Evolutionary conservation across 2,329 filamentous ascomycete genomes (phyloP).

Genomic region (Capronia coronata): DNA sequence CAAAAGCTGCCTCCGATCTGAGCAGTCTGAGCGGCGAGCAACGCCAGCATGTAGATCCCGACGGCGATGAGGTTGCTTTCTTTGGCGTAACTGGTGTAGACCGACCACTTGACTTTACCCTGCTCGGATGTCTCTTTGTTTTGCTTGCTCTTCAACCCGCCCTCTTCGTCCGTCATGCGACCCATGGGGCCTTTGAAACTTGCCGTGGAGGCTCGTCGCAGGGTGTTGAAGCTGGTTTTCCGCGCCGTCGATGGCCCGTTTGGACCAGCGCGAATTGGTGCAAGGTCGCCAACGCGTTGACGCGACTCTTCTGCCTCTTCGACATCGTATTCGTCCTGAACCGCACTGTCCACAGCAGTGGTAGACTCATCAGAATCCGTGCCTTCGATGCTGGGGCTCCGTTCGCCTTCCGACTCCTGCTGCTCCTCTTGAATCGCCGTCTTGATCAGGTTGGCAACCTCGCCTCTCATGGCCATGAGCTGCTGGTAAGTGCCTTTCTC

Average conservation of each 20-base stretch:
- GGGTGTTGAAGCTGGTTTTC: constrained; percentile 63
- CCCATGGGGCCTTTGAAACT: constrained; percentile 82
- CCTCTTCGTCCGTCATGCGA: constrained; percentile 75
- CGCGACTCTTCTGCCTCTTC: constrained; percentile 56
- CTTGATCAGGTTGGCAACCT: constrained; percentile 76
- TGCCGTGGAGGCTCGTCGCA: constrained; percentile 84
- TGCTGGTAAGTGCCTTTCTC: constrained; percentile 89
- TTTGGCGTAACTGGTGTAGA: constrained; percentile 91
- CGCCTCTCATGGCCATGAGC: constrained; percentile 86
- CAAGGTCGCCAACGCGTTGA: constrained; percentile 67
- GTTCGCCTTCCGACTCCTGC: constrained; percentile 28
- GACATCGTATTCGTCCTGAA: constrained; percentile 46
- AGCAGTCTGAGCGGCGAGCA: constrained; percentile 73
- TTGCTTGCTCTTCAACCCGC: constrained; percentile 69
- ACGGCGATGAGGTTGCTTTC: constrained; percentile 87
- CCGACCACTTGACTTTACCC: constrained; percentile 95
- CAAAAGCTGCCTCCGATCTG: constrained; percentile 82
- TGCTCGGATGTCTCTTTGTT: constrained; percentile 84
- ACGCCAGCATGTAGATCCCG: constrained; percentile 65
- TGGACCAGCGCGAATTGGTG: constrained; percentile 59
- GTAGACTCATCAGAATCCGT: constrained; percentile 55
- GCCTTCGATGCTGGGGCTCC: constrained; percentile 36
- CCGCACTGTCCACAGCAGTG: constrained; percentile 48
- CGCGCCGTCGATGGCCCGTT: constrained; percentile 46
- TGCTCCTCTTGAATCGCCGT: constrained; percentile 59